Evolutionary conservation across 1,284 basidiomycete species (phyloP), one percentile per base, ranked within the genome.

Genomic region (Wolfiporia cocos): DNA sequence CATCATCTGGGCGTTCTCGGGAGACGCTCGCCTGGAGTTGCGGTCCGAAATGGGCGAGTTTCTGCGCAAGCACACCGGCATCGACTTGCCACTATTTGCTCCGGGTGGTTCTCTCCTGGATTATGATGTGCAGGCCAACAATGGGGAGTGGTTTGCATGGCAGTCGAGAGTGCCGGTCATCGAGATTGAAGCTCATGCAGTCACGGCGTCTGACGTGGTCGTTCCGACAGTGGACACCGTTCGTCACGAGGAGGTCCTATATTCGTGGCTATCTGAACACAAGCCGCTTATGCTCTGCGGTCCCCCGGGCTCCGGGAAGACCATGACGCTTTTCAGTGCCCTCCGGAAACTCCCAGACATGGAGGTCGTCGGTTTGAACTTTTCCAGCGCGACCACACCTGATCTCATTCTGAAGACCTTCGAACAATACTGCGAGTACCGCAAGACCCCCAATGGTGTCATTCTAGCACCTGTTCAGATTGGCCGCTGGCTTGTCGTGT

Each of bases 281-380:
- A 98, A 98, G 62, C 97, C 96, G 4, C 76, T 99, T 43, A 91
- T 99, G 81, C 78, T 99, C 18, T 99, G 96, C 62, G 96, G 96
- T 36, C 96, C 96, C 56, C 96, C 96, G 5, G 96, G 96, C 58
- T 98, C 95, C 19, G 96, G 96, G 30, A 99, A 99, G 72, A 99
- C 96, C 4, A 99, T 99, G 96, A 99, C 97, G 0, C 71, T 99
- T n/a, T 98, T 99, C 70, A 96, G 92, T 52, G 96, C 97, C 4
- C 77, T 99, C 24, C 85, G 96, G 43, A 99, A 99, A 65, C 76
- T 99, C 34, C 93, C 94, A 3, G 93, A 99, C 63, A 93, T 99
- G 84, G 96, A 99, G 60, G 92, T 99, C 36, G 94, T 97, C 45
- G 96, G 96, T 37, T 82, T 99, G 54, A 99, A 99, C 68, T 99